These are phyloP conservation scores for Conringia planisiliqua DNA, from an alignment of 345 rosid species.

Conservation along the genomic window DNA sequence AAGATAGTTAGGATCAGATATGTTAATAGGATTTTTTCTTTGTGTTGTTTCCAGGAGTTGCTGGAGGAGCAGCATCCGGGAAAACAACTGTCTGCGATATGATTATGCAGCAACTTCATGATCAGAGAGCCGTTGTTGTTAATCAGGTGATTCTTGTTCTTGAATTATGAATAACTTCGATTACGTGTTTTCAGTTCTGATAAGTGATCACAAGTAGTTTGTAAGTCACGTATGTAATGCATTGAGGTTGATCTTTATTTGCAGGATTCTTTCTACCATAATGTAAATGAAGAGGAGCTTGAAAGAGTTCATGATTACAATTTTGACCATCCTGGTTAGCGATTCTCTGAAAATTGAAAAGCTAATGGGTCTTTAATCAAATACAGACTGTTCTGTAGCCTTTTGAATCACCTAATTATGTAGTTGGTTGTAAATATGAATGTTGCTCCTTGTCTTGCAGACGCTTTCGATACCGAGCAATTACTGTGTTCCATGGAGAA, in stretches of 20 bases:
- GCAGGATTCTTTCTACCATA: slow-evolving; percentile 94
- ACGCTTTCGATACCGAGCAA: slow-evolving; percentile 87
- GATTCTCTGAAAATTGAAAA: not conserved
- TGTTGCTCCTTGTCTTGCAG: slow-evolving; percentile 40
- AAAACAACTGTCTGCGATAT: slow-evolving; percentile 95
- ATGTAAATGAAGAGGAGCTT: slow-evolving; percentile 81
- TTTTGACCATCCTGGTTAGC: slow-evolving; percentile 97
- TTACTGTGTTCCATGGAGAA: slow-evolving; percentile 69
- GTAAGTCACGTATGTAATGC: not conserved
- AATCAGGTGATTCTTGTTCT: slow-evolving; percentile 56
- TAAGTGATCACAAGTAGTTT: not conserved
- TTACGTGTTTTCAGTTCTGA: not conserved
- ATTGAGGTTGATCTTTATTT: not conserved
- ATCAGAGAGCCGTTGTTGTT: slow-evolving; percentile 93
- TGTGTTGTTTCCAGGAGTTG: slow-evolving; percentile 56
- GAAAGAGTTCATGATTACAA: slow-evolving; percentile 78
- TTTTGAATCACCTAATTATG: not conserved
- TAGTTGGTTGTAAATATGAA: not conserved
- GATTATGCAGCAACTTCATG: slow-evolving; percentile 97
- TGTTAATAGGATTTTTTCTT: not conserved
- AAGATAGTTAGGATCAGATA: not conserved
- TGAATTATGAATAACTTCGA: not conserved
- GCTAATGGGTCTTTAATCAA: not conserved
- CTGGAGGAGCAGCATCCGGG: slow-evolving; percentile 96
- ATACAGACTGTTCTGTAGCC: not conserved